Percentiles rank a stretch among this genome's conserved stretches.
phyloP scores from a whole-genome alignment of 2,329 filamentous ascomycete species.

The Ophiostoma tasmaniense region DNA sequence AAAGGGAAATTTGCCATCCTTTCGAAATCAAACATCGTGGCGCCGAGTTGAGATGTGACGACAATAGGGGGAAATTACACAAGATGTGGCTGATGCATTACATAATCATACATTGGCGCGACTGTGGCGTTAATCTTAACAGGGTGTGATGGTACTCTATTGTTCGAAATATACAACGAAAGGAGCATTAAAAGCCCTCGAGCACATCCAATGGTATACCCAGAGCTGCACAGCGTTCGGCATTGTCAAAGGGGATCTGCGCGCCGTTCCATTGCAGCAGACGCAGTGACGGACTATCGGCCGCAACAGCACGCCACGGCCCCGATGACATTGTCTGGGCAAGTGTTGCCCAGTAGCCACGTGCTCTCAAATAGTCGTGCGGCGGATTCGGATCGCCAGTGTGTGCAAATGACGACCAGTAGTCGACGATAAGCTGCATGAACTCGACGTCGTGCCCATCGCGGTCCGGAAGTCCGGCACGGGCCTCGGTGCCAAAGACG shows the following conservation, averaged over 20 bases:
- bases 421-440: constrained; percentile 28
- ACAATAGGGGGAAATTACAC: background rate
- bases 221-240: background rate
- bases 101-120: background rate
- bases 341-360: constrained; percentile 27
- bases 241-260: background rate
- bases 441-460: constrained; percentile 31
- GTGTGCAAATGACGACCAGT: constrained; percentile 30
- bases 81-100: background rate
- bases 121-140: background rate
- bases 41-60: background rate
- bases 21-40: background rate
- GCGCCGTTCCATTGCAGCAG: background rate
- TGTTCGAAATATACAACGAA: too few species aligned
- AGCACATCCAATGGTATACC: background rate
- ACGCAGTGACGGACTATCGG: background rate
- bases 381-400: constrained; percentile 28
- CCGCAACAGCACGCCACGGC: constrained; percentile 22
- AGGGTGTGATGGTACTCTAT: too few species aligned
- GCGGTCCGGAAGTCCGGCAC: constrained; percentile 28
- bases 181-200: background rate
- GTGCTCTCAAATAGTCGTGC: constrained; percentile 26
- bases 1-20: background rate
- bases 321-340: constrained; percentile 24
- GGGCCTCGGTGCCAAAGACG: constrained; percentile 30